Evolutionary conservation across 371 early-diverging fungal species (phyloP), one percentile per base, ranked within the genome.

Genomic region (Modicella reniformis): DNA sequence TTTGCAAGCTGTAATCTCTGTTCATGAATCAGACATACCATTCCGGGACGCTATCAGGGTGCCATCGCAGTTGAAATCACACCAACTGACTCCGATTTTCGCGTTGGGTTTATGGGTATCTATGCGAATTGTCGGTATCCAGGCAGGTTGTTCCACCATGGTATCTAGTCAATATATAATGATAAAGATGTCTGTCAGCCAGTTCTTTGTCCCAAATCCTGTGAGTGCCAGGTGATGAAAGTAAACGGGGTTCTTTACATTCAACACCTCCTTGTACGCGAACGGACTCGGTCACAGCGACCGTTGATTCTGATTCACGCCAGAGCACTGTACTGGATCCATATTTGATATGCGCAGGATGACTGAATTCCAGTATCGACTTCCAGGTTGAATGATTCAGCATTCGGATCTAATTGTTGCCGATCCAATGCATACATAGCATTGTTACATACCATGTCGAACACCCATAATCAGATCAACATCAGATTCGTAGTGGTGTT

Each of bases 21-120:
- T 12, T 37, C 12, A 12, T 12, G 37, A 12, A 53, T 26, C 32
- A 48, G 23, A 48, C 62, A 13, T 72, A 77, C 79, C 79, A 55
- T 69, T 72, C 34, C 79, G 52, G 6, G 79, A 77, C 4, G 79
- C 79, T 13, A 77, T 69, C 33, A 77, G 26, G 2, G 79, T 62
- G 4, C 79, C 79, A n/a, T 77, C 73, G 41, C 72, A 52, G 53
- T 72, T 77, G 44, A 77, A 77, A 26, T 77, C 79, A 40, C 79
- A 77, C 79, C 79, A 77, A 13, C 72, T 63, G 3, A 77, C 69
- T 26, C 79, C 79, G 8, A 72, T 62, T 48, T 77, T 77, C 28
- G 79, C 62, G 49, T 77, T 77, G 23, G 79, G 79, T 26, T 77
- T 77, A 25, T 61, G 69, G 32, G 65, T 68, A 54, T 77, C 79